phyloP scores from a whole-genome alignment of 1,284 basidiomycete species.

The Leucoagaricus sp. region DNA sequence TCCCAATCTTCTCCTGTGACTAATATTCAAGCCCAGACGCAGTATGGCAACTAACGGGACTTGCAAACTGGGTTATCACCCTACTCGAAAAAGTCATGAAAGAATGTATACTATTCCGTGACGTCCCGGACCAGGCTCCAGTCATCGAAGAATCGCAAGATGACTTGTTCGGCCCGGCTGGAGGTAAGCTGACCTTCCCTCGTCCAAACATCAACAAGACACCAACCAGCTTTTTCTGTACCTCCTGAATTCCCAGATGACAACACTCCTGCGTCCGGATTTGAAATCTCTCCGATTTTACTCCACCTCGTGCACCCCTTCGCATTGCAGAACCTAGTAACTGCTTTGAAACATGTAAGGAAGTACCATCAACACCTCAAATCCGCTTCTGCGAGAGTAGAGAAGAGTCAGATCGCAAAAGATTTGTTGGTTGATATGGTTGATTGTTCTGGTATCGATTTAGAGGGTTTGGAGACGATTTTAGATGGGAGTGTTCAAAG shows the following conservation, averaged over 20 bases:
- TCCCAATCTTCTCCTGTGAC: not conserved
- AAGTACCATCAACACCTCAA: constrained; percentile 54
- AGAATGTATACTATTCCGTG: constrained; percentile 54
- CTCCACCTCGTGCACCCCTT: constrained; percentile 64
- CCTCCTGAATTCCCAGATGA: constrained; percentile 3
- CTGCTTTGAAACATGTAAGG: constrained; percentile 55
- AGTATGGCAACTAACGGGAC: constrained; percentile 66
- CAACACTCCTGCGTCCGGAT: not conserved
- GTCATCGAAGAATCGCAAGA: constrained; percentile 10
- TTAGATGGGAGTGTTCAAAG: constrained; percentile 41
- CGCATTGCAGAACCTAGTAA: constrained; percentile 49
- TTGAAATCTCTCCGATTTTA: constrained; percentile 41
- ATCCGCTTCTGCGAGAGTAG: constrained; percentile 51
- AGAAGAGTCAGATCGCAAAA: constrained; percentile 63
- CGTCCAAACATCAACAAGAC: too few relatives aligned
- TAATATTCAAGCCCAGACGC: constrained; percentile 45
- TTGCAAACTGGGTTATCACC: constrained; percentile 59
- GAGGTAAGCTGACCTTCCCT: constrained; percentile 20
- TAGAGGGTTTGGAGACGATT: constrained; percentile 48
- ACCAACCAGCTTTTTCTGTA: not conserved
- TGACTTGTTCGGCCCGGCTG: constrained; percentile 15
- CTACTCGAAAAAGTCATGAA: constrained; percentile 66
- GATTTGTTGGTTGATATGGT: constrained; percentile 62
- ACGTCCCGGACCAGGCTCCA: constrained; percentile 19
- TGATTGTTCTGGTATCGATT: constrained; percentile 61